Evolutionary conservation across 371 early-diverging fungal species (phyloP), one percentile per base, ranked within the genome.

Genomic region (Zancudomyces culisetae): DNA sequence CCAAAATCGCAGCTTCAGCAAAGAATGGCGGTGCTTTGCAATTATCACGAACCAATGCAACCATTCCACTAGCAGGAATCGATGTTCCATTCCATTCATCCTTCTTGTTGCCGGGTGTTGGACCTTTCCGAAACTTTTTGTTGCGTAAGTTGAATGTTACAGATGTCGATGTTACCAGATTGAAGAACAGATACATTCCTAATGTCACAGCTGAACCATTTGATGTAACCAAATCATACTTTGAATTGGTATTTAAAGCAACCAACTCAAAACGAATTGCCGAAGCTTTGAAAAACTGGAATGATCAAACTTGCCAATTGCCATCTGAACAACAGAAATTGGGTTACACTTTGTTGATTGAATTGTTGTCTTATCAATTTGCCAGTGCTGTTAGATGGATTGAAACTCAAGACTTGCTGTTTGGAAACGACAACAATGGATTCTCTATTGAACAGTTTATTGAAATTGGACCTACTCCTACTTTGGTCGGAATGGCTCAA

Each of bases 41-140:
- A 43, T 79, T 83, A 35, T 88, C 87, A 58, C 86, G 95, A 60
- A 91, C 91, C 48, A 71, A 79, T 55, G 90, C 94, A 23, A 90
- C 96, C 28, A 87, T 91, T 26, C 94, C 94, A 42, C 64, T 95
- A 22, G 73, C 76, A 20, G 94, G 94, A 55, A 86, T 95, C 53
- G 96, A 95, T 62, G 88, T 95, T 49, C 96, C 96, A 45, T 95
- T 93, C 85, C 96, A 95, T 72, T 93, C 94, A 2, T 75, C 78
- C 52, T 87, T 88, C 82, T 75, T 95, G 63, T 67, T 81, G 30
- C 79, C 78, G 53, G 92, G 93, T 66, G 90, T 93, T 50, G 72
- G 76, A 42, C 85, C 90, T 46, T 93, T 95, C 89, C 87, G 94
- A 57, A 77, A 79, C 53, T 79, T 88, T 61, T 69, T 95, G 23